A percentile compares a stretch with the other conserved stretches of the same genome.
Evolutionary conservation across 805 yeast species (phyloP).

Genomic region (Blastobotrys chiropterorum): DNA sequence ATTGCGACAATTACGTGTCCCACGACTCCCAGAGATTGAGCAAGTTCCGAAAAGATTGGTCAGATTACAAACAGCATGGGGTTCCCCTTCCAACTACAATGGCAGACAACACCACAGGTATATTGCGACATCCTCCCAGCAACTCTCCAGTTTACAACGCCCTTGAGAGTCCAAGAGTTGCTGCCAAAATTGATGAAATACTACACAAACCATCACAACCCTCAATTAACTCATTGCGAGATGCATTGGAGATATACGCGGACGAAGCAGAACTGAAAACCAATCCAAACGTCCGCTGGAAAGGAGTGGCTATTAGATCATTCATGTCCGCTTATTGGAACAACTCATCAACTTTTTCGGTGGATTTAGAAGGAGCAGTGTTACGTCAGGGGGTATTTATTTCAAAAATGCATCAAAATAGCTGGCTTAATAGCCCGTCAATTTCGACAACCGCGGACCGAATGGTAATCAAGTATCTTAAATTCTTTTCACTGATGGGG

Average conservation of each 20-base stretch:
- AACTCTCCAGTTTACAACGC: background rate
- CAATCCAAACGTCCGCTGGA: conserved; percentile 11
- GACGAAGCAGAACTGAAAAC: background rate
- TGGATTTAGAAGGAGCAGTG: conserved; percentile 17
- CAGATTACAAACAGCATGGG: background rate
- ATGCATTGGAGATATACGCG: background rate
- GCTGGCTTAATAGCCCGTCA: conserved; percentile 18
- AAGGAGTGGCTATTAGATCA: background rate
- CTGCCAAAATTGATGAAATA: background rate
- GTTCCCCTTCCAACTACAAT: background rate
- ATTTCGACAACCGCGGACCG: conserved; percentile 9
- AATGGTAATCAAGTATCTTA: conserved; percentile 7
- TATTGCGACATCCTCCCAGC: background rate
- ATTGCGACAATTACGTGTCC: conserved; percentile 1
- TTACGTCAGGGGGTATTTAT: conserved; percentile 17
- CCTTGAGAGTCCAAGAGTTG: background rate
- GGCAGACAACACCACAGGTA: background rate
- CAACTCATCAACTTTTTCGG: conserved; percentile 13
- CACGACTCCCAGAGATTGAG: background rate
- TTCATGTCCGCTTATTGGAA: conserved; percentile 11
- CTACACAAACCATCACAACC: background rate
- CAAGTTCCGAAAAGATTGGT: conserved; percentile 6
- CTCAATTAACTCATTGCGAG: background rate
- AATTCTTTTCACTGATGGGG: conserved; percentile 12
- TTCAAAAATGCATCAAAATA: conserved; percentile 18